Conservation (phyloP, 179 eudicot species). For the Corrigiola litoralis region DNA sequence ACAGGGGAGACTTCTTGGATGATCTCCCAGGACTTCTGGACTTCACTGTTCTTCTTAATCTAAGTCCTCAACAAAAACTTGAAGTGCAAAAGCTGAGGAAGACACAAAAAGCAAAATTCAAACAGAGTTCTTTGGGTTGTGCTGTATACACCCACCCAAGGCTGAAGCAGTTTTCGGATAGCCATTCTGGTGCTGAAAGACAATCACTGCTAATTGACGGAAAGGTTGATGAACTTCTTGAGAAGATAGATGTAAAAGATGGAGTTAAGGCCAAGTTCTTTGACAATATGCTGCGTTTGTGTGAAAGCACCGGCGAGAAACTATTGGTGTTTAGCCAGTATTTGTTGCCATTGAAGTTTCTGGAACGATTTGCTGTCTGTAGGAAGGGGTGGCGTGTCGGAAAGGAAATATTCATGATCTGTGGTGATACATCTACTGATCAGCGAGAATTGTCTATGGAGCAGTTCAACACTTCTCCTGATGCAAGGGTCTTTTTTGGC, state of each 20-base stretch:
- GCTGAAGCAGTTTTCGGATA: conserved; percentile 42
- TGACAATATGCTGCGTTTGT: conserved; percentile 51
- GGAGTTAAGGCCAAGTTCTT: conserved; percentile 89
- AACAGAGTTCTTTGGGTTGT: conserved; percentile 45
- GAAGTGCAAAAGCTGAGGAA: conserved; percentile 47
- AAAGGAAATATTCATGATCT: conserved; percentile 64
- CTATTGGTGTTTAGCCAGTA: conserved; percentile 82
- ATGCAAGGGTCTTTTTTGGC: conserved; percentile 77
- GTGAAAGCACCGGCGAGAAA: conserved; percentile 70
- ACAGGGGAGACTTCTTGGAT: conserved; percentile 76
- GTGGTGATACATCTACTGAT: conserved; percentile 61
- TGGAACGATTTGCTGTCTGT: conserved; percentile 50
- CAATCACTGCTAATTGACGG: conserved; percentile 29
- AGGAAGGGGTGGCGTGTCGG: conserved; percentile 56
- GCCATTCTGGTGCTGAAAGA: conserved; percentile 28
- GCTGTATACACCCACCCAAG: conserved; percentile 57
- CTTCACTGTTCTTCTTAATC: conserved; percentile 61
- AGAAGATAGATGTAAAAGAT: conserved; percentile 45
- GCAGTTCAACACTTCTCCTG: conserved; percentile 63
- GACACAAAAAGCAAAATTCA: conserved; percentile 41
- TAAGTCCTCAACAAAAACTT: conserved; percentile 44
- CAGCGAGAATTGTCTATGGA: conserved; percentile 73
- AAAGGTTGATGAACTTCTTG: conserved; percentile 41
- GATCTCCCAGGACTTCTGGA: conserved; percentile 84
- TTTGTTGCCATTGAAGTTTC: conserved; percentile 65